A percentile compares a stretch with the other conserved stretches of the same genome.
These are phyloP conservation scores for Pythium insidiosum DNA, from an alignment of 352 stramenopile genomes.

Conservation along the genomic window DNA sequence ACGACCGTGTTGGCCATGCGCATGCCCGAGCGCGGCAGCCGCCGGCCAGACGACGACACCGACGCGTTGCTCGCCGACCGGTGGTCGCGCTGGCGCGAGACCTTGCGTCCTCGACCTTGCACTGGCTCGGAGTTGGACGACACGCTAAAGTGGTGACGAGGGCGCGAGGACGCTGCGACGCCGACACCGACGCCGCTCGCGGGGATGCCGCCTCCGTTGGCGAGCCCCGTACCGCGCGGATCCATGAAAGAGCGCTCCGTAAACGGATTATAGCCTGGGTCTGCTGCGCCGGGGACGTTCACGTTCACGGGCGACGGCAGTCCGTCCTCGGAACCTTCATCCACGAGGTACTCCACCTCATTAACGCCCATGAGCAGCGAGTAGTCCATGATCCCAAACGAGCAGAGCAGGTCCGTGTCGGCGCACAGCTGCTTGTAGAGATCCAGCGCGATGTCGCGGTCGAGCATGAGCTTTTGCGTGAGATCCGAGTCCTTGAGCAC, in stretches of 20 bases:
- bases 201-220: neutral
- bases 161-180: neutral
- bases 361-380: conserved; percentile 87
- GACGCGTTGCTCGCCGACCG: conserved; percentile 59
- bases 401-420: conserved; percentile 79
- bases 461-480: conserved; percentile 84
- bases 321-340: conserved; percentile 41
- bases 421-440: conserved; percentile 71
- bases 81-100: conserved; percentile 39
- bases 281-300: conserved; percentile 10
- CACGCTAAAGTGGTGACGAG: conserved; percentile 55
- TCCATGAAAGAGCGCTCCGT: conserved; percentile 62
- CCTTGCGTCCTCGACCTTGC: conserved; percentile 31
- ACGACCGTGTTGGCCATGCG: conserved; percentile 82
- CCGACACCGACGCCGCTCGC: neutral
- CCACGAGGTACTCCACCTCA: conserved; percentile 83
- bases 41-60: conserved; percentile 51
- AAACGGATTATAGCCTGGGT: conserved; percentile 47
- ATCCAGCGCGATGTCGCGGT: conserved; percentile 54
- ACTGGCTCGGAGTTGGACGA: conserved; percentile 26
- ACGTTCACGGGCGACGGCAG: conserved; percentile 19
- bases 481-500: conserved; percentile 87
- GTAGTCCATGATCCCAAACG: conserved; percentile 91
- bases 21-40: conserved; percentile 73
- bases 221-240: conserved; percentile 23